These are phyloP conservation scores for Scheffersomyces titani DNA, from an alignment of 1,139 yeast genomes.

Conservation along the genomic window DNA sequence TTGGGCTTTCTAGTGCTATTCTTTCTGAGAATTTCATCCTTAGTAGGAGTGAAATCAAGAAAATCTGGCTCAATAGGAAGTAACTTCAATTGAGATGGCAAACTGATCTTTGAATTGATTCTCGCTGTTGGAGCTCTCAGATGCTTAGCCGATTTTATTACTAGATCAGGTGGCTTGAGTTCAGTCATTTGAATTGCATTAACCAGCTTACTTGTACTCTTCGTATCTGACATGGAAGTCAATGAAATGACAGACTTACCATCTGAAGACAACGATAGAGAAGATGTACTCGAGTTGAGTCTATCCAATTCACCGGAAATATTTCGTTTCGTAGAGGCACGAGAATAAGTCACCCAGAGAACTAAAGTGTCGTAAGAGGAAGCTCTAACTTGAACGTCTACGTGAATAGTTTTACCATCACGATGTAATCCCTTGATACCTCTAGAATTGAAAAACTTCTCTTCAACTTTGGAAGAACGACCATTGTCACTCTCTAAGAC, in stretches of 20 bases:
- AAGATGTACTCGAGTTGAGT: constrained; percentile 20
- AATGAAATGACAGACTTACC: background rate
- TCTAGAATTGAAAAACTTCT: constrained; percentile 56
- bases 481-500: constrained; percentile 17
- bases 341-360: constrained; percentile 87
- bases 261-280: constrained; percentile 16
- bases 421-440: constrained; percentile 71
- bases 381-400: constrained; percentile 83
- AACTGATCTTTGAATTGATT: constrained; percentile 13
- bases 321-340: constrained; percentile 31
- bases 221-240: background rate
- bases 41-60: constrained; percentile 33
- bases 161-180: background rate
- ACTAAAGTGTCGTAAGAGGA: constrained; percentile 60
- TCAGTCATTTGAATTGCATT: background rate
- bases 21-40: constrained; percentile 34
- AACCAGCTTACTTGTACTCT: background rate
- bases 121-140: background rate
- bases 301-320: constrained; percentile 27
- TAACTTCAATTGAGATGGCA: constrained; percentile 61
- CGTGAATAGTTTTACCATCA: constrained; percentile 63
- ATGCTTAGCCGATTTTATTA: background rate
- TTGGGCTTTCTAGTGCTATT: constrained; percentile 40
- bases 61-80: constrained; percentile 39
- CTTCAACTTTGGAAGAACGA: constrained; percentile 29